Evolutionary conservation across 805 yeast species (phyloP).

Genomic region (Kluyveromyces starmeri): DNA sequence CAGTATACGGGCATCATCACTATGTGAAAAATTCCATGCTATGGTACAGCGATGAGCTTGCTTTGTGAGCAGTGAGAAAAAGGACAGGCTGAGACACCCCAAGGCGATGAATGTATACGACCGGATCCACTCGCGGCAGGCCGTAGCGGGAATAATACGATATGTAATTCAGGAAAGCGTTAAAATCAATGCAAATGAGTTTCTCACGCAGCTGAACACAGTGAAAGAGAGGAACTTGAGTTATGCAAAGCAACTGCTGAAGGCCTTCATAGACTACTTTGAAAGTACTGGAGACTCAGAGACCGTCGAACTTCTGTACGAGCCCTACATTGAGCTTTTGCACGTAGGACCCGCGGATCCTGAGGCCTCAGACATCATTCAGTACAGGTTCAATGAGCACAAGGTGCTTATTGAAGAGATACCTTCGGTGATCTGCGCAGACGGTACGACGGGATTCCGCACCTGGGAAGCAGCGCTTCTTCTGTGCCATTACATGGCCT

Average conservation of each 20-base stretch:
- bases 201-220: conserved; percentile 14
- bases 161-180: conserved; percentile 7
- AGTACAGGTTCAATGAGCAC: conserved; percentile 19
- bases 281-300: conserved; percentile 1
- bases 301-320: conserved; percentile 24
- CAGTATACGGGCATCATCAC: no score
- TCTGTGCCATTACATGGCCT: conserved; percentile 43
- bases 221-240: conserved; percentile 36
- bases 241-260: conserved; percentile 42
- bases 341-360: conserved; percentile 19
- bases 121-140: conserved; percentile 1
- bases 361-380: conserved; percentile 25
- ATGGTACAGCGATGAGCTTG: no score
- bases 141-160: background rate
- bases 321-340: conserved; percentile 25
- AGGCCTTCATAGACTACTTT: conserved; percentile 31
- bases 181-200: conserved; percentile 9
- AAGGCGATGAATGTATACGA: conserved; percentile 5
- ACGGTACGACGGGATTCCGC: conserved; percentile 81
- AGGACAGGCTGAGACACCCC: no score
- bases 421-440: conserved; percentile 56
- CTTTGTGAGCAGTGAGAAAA: no score
- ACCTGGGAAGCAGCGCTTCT: conserved; percentile 92
- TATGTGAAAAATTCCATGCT: no score
- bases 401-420: conserved; percentile 42